These are phyloP conservation scores for Mycosarcoma mackinlayi DNA, from an alignment of 1,284 basidiomycete genomes.

Conservation along the genomic window DNA sequence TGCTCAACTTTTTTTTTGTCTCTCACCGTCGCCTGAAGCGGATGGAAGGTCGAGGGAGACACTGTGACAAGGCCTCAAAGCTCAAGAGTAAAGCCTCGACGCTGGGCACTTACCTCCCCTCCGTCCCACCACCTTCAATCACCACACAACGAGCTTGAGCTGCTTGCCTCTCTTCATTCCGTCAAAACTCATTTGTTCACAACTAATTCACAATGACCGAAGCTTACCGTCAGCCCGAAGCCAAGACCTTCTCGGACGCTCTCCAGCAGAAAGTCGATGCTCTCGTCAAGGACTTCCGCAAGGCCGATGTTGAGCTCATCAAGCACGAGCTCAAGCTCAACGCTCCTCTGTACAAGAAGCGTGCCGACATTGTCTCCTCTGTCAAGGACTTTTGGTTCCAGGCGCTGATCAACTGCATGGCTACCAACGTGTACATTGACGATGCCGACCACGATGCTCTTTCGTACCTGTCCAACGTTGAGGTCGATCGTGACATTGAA, in stretches of 20 bases:
- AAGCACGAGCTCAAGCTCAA: constrained; percentile 60
- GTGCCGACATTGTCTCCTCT: constrained; percentile 54
- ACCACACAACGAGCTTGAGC: constrained; percentile 1
- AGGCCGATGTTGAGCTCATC: constrained; percentile 56
- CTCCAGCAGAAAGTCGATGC: constrained; percentile 49
- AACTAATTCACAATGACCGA: constrained; percentile 25
- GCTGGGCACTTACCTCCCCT: no score
- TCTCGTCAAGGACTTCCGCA: constrained; percentile 54
- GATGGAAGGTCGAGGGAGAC: no score
- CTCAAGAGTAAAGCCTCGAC: no score
- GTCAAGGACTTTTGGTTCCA: constrained; percentile 65
- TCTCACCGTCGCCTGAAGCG: neutral
- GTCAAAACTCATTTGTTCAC: neutral
- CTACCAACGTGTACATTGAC: constrained; percentile 65
- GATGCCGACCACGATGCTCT: constrained; percentile 63
- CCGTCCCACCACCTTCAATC: no score
- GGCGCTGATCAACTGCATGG: constrained; percentile 63
- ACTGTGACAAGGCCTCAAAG: no score
- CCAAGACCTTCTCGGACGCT: constrained; percentile 47
- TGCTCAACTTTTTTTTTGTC: neutral
- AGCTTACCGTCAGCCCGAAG: constrained; percentile 41
- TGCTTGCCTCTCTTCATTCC: neutral
- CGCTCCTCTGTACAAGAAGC: constrained; percentile 61
- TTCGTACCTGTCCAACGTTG: constrained; percentile 55
- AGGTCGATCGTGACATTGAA: constrained; percentile 53